phyloP scores from a whole-genome alignment of 202 grass and related monocot genomes.

The Alloteropsis angusta region DNA sequence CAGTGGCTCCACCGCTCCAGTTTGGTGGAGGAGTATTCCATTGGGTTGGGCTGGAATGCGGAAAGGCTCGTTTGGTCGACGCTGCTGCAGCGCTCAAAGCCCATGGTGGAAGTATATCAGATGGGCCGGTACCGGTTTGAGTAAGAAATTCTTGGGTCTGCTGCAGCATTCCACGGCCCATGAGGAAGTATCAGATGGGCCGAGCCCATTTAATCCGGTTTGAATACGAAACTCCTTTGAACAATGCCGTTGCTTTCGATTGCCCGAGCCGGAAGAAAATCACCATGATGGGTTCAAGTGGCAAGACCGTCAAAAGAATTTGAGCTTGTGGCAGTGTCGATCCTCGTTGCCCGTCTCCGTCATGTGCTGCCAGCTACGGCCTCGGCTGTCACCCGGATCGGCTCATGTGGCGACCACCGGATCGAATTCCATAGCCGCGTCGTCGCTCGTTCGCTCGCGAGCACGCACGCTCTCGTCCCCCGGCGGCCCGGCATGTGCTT shows the following conservation, averaged over 20 bases:
- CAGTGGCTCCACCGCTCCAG: neutral
- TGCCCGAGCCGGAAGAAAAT: neutral
- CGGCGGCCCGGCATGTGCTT: too few species aligned
- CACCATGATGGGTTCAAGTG: neutral
- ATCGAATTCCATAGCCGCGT: neutral
- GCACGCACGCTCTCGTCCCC: neutral
- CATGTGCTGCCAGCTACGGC: conserved; percentile 17
- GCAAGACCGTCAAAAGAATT: neutral
- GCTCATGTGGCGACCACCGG: neutral
- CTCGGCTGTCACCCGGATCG: conserved; percentile 2
- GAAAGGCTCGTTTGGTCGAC: neutral
- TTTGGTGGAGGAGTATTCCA: neutral
- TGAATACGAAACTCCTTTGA: neutral
- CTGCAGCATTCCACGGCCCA: too few species aligned
- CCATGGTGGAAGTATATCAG: neutral
- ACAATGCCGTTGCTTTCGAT: neutral
- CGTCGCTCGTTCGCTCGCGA: neutral
- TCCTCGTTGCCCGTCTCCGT: neutral
- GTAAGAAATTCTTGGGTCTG: too few species aligned
- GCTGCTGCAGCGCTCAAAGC: neutral
- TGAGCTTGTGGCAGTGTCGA: neutral
- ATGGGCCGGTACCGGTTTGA: neutral
- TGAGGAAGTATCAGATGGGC: neutral
- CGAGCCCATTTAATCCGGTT: neutral
- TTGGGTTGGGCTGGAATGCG: neutral